Base-by-base conservation (phyloP, 2,329 filamentous ascomycete species). In the Pestalotiopsis sp. region DNA sequence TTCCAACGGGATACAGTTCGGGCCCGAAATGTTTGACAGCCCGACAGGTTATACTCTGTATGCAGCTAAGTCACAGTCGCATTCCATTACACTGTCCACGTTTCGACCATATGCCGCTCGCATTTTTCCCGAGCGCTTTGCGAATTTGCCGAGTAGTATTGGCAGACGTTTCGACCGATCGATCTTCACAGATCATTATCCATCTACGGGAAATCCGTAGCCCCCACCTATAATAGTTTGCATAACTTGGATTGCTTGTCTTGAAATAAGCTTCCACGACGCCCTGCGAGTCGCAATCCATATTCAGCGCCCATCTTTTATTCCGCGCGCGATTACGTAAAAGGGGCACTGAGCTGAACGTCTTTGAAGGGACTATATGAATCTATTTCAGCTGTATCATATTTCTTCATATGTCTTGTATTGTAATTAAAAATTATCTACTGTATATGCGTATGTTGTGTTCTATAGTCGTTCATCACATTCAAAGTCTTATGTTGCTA, bases 401-500 rank as follows among this genome's bases (percentile, higher is more conserved):
- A 11, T 20, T 36, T 36, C 31, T 36, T 36, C 7, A 36, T 36
- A 36, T n/a, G 45, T n/a, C 20, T 52, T n/a, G 41, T n/a, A 52
- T 52, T 52, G 45, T 5, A 39, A 62, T 62, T 62, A 62, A 39
- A 62, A 17, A 62, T 62, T 62, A 62, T 62, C 25, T 41, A 62
- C 14, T 62, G 17, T 62, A 36, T 62, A 62, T 52, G 17, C 20
- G 41, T n/a, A 23, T 58, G 20, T 14, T 14, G 20, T 62, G 31
- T 9, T 62, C 59, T 62, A 62, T 62, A 62, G 59, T 62, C 59
- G 36, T 62, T 17, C 20, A n/a, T 62, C 31, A 39, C 36, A 39
- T 39, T 62, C 27, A 62, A 36, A 62, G 59, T 62, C 59, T 62
- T 62, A 62, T 62, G 27, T 39, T 39, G 17, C 73, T 82, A 12